Conservation (phyloP, 805 yeast genomes). For the Ogataea kodamae region DNA sequence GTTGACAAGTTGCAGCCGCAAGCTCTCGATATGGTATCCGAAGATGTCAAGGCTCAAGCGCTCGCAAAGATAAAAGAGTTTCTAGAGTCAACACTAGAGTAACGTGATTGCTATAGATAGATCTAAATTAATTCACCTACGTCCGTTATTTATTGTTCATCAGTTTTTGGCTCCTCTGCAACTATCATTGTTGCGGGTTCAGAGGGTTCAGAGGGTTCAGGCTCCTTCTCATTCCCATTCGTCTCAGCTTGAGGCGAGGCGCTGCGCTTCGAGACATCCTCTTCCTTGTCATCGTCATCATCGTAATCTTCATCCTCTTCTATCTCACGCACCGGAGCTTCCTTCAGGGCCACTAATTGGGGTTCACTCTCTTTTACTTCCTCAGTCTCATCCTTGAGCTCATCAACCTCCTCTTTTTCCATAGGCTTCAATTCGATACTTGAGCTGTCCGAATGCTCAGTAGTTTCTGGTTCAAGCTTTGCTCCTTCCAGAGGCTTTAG, state of each 20-base stretch:
- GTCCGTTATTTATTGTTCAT: conserved; percentile 1
- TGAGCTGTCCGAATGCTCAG: background rate
- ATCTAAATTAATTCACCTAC: conserved; percentile 2
- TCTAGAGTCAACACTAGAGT: conserved; percentile 47
- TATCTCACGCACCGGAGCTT: conserved; percentile 32
- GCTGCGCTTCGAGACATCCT: conserved; percentile 2
- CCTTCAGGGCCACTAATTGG: conserved; percentile 17
- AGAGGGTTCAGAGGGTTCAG: too few relatives aligned
- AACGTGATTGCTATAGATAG: conserved; percentile 10
- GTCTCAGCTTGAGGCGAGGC: background rate
- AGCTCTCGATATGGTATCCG: conserved; percentile 70
- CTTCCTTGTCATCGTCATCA: conserved; percentile 25
- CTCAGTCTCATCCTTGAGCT: conserved; percentile 17
- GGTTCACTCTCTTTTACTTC: conserved; percentile 16
- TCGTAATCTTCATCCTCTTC: conserved; percentile 39
- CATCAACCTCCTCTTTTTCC: conserved; percentile 32
- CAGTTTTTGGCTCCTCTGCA: conserved; percentile 1
- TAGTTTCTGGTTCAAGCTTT: conserved; percentile 2
- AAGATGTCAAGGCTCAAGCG: conserved; percentile 55
- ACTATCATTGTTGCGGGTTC: background rate
- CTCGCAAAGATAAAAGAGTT: conserved; percentile 56
- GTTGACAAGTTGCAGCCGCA: conserved; percentile 53
- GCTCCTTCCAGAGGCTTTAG: conserved; percentile 1
- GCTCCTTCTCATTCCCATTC: conserved; percentile 1
- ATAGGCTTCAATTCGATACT: conserved; percentile 31